Conservation (phyloP, 2,329 filamentous ascomycete species). For the Capronia coronata region DNA sequence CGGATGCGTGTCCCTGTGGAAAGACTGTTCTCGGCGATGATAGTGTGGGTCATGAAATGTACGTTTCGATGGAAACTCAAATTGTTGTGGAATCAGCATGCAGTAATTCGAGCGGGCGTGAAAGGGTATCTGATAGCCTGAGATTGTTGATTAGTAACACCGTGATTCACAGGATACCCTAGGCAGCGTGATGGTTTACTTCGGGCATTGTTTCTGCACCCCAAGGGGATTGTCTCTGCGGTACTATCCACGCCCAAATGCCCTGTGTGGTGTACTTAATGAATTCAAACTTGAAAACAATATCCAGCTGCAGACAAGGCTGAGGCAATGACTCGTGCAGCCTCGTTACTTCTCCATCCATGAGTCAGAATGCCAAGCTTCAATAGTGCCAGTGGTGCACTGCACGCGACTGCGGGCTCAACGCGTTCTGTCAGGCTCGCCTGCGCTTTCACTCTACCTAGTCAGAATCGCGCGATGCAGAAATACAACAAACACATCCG, state of each 20-base stretch:
- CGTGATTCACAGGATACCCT: conserved; percentile 1
- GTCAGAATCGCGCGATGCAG: background rate
- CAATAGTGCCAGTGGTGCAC: background rate
- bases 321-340: background rate
- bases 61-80: background rate
- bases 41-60: background rate
- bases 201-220: too few species aligned
- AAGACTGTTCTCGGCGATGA: background rate
- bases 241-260: background rate
- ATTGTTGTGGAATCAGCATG: background rate
- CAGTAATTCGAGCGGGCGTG: background rate
- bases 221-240: background rate
- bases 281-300: background rate
- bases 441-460: background rate
- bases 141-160: background rate
- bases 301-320: background rate
- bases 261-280: background rate
- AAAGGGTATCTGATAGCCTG: too few species aligned
- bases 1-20: conserved; percentile 1
- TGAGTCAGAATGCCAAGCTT: background rate
- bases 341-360: background rate
- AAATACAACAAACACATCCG: background rate
- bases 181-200: background rate
- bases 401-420: background rate
- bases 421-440: background rate